These are phyloP conservation scores for Hypocrella siamensis DNA, from an alignment of 2,329 filamentous ascomycete genomes.

Conservation along the genomic window DNA sequence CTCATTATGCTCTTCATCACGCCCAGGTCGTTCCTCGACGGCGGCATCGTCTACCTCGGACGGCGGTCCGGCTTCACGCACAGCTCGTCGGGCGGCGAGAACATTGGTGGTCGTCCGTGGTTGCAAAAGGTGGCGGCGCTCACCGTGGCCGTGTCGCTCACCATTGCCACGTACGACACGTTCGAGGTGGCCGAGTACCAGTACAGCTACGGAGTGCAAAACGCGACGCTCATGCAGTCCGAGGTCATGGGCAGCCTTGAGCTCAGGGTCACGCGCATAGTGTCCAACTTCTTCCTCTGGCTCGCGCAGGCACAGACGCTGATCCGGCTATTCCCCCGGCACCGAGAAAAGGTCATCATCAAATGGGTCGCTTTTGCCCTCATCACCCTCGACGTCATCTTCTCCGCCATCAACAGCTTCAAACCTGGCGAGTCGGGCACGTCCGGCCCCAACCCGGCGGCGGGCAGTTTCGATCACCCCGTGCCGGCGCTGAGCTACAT, in stretches of 20 bases:
- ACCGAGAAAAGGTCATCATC: conserved; percentile 95
- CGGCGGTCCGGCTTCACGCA: conserved; percentile 76
- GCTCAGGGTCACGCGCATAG: conserved; percentile 77
- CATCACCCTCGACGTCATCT: conserved; percentile 79
- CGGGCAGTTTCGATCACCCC: conserved; percentile 69
- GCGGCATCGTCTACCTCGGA: conserved; percentile 67
- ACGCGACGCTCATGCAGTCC: conserved; percentile 59
- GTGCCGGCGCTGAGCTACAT: conserved; percentile 84
- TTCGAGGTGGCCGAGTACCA: conserved; percentile 72
- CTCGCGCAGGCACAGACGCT: conserved; percentile 93
- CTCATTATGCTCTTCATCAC: conserved; percentile 90
- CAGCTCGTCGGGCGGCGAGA: conserved; percentile 62
- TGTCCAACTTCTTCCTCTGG: conserved; percentile 95
- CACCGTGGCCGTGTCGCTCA: conserved; percentile 69
- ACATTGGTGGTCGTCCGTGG: conserved; percentile 84
- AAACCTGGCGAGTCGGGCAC: conserved; percentile 29
- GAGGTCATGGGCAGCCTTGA: conserved; percentile 73
- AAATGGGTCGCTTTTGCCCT: conserved; percentile 96
- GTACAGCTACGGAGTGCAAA: conserved; percentile 65
- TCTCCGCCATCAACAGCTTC: conserved; percentile 86
- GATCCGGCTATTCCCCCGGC: conserved; percentile 86
- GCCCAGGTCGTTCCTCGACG: conserved; percentile 82
- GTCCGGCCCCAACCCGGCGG: conserved; percentile 36
- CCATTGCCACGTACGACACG: conserved; percentile 83
- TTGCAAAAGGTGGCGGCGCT: conserved; percentile 70